These are phyloP conservation scores for Neobulgaria alba DNA, from an alignment of 2,329 filamentous ascomycete genomes.

Conservation along the genomic window DNA sequence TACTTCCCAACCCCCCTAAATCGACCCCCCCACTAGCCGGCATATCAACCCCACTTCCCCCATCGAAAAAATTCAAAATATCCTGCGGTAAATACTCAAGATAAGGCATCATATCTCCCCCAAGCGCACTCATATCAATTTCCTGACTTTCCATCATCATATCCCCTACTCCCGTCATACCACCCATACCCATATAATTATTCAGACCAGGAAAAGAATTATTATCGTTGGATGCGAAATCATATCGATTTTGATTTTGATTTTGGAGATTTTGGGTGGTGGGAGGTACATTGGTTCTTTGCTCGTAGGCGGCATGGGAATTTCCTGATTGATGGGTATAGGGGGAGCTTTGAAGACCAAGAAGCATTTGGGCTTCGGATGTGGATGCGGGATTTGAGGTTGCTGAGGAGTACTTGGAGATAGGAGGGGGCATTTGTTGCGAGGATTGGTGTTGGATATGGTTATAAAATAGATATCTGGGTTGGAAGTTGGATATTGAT, in stretches of 20 bases:
- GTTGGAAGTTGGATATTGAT: conserved; percentile 33
- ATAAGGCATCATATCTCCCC: conserved; percentile 66
- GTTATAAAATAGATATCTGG: conserved; percentile 29
- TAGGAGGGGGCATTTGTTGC: conserved; percentile 23
- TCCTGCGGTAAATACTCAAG: conserved; percentile 65
- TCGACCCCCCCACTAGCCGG: too few relatives aligned
- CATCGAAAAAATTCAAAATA: conserved; percentile 50
- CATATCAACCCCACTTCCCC: too few relatives aligned
- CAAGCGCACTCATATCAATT: conserved; percentile 63
- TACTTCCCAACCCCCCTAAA: too few relatives aligned
- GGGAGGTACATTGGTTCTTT: conserved; percentile 6
- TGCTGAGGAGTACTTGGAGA: conserved; percentile 28
- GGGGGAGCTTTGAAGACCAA: conserved; percentile 39
- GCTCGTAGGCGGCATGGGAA: conserved; percentile 9
- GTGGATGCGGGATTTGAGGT: conserved; percentile 31
- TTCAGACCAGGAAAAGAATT: conserved; percentile 9
- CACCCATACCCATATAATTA: conserved; percentile 21
- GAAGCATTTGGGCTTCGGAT: conserved; percentile 38
- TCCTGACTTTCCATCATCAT: conserved; percentile 73
- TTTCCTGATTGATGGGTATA: conserved; percentile 8
- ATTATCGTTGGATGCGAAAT: conserved; percentile 11
- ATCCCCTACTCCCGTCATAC: conserved; percentile 26
- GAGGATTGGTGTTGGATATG: conserved; percentile 31
- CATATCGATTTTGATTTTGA: conserved; percentile 1
- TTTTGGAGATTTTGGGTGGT: conserved; percentile 6